These are phyloP conservation scores for Phyllosticta citribraziliensis DNA, from an alignment of 2,329 filamentous ascomycete genomes.

Conservation along the genomic window DNA sequence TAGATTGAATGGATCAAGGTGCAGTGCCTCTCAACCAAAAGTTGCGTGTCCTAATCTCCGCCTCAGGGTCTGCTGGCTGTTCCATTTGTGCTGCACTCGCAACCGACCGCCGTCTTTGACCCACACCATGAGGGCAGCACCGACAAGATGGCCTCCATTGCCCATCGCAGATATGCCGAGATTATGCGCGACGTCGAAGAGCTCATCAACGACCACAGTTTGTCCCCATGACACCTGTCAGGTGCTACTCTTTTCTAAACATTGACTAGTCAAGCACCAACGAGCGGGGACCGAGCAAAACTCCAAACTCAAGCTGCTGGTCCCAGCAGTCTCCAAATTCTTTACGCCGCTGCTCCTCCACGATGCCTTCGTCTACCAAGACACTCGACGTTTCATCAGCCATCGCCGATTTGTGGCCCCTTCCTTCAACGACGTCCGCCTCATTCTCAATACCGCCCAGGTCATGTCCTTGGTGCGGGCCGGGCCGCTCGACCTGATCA, in stretches of 20 bases:
- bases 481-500: conserved; percentile 71
- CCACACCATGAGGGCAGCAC: conserved; percentile 51
- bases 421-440: conserved; percentile 90
- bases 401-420: conserved; percentile 87
- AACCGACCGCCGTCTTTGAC: conserved; percentile 80
- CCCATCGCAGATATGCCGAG: conserved; percentile 83
- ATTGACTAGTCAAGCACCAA: conserved; percentile 56
- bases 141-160: conserved; percentile 64
- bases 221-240: conserved; percentile 15
- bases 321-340: conserved; percentile 85
- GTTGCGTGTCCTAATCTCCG: neutral
- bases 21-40: conserved; percentile 10
- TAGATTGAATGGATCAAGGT: conserved; percentile 87
- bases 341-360: conserved; percentile 82
- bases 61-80: conserved; percentile 62
- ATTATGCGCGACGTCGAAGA: conserved; percentile 90
- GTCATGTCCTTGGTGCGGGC: conserved; percentile 75
- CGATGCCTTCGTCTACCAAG: conserved; percentile 86
- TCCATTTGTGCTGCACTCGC: conserved; percentile 91
- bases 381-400: conserved; percentile 75
- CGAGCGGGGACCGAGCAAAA: conserved; percentile 53
- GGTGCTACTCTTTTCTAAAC: conserved; percentile 1
- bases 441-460: conserved; percentile 91
- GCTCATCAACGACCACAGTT: conserved; percentile 87
- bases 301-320: conserved; percentile 86